Percentiles rank a stretch among this genome's conserved stretches.
Evolutionary conservation across 768 basidiomycete genomes (phyloP).

Genomic region (Psilocybe azurescens): DNA sequence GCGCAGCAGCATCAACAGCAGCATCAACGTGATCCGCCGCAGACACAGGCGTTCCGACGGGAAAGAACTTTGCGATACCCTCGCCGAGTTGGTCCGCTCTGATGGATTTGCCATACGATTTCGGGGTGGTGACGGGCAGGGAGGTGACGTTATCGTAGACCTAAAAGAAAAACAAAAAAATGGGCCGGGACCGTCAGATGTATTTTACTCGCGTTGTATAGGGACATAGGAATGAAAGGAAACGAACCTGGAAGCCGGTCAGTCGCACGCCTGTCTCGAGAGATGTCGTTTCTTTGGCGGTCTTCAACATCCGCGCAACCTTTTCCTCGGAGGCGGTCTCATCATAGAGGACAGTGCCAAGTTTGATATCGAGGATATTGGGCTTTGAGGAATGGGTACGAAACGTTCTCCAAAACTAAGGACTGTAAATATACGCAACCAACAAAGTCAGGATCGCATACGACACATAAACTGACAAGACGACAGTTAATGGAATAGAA

Average conservation of each 20-base stretch:
- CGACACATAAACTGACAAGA: neutral
- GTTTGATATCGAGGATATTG: slow-evolving; percentile 90
- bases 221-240: slow-evolving; percentile 1
- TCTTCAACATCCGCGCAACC: slow-evolving; percentile 73
- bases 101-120: slow-evolving; percentile 80
- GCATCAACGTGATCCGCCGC: neutral
- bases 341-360: slow-evolving; percentile 90
- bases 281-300: slow-evolving; percentile 75
- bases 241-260: slow-evolving; percentile 86
- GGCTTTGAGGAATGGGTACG: slow-evolving; percentile 78
- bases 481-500: neutral
- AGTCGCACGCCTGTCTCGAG: slow-evolving; percentile 74
- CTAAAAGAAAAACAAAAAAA: slow-evolving; percentile 42
- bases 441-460: slow-evolving; percentile 16
- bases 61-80: slow-evolving; percentile 85
- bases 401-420: slow-evolving; percentile 86
- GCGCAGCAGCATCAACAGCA: neutral
- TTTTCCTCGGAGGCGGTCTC: slow-evolving; percentile 73
- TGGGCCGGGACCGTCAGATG: neutral
- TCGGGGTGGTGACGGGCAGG: slow-evolving; percentile 67
- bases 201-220: neutral
- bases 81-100: slow-evolving; percentile 68
- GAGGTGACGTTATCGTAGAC: slow-evolving; percentile 70
- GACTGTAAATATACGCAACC: slow-evolving; percentile 50
- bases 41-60: slow-evolving; percentile 37